These are phyloP conservation scores for Ehretia macrophylla DNA, from an alignment of 257 asterid genomes.

Conservation along the genomic window DNA sequence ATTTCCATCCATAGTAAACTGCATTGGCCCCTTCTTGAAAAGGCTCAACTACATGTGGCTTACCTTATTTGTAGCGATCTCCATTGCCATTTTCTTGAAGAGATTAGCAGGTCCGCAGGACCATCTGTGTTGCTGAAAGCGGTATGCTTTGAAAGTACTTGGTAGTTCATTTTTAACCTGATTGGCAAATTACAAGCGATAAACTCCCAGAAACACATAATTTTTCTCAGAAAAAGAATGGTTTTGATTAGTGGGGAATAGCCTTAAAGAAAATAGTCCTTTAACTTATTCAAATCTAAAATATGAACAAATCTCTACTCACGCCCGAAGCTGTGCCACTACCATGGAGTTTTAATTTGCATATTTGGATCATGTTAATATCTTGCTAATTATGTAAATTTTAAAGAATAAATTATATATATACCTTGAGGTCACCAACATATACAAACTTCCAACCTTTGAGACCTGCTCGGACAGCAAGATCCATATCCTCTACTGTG, in stretches of 20 bases:
- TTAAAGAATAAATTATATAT: too few species aligned
- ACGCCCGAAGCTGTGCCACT: too few species aligned
- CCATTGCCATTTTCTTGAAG: constrained; percentile 54
- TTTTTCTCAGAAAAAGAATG: not conserved
- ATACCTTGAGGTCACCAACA: constrained; percentile 55
- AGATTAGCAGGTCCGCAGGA: constrained; percentile 63
- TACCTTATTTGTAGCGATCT: constrained; percentile 51
- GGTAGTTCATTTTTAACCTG: constrained; percentile 72
- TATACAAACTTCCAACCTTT: constrained; percentile 70
- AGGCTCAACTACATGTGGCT: not conserved
- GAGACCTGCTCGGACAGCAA: constrained; percentile 67
- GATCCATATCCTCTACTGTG: constrained; percentile 65
- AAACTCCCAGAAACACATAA: not conserved
- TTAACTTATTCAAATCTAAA: too few species aligned
- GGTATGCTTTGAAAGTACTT: constrained; percentile 62
- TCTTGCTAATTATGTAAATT: too few species aligned
- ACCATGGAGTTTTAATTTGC: too few species aligned
- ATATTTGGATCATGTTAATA: not conserved
- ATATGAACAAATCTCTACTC: too few species aligned
- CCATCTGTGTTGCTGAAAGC: constrained; percentile 71
- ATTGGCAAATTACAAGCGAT: not conserved
- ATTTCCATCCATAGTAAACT: too few species aligned
- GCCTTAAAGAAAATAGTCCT: too few species aligned
- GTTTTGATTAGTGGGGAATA: too few species aligned
- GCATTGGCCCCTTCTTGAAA: too few species aligned